Base-by-base conservation (phyloP, 2,329 filamentous ascomycete genomes). In the Pyrenophora seminiperda region DNA sequence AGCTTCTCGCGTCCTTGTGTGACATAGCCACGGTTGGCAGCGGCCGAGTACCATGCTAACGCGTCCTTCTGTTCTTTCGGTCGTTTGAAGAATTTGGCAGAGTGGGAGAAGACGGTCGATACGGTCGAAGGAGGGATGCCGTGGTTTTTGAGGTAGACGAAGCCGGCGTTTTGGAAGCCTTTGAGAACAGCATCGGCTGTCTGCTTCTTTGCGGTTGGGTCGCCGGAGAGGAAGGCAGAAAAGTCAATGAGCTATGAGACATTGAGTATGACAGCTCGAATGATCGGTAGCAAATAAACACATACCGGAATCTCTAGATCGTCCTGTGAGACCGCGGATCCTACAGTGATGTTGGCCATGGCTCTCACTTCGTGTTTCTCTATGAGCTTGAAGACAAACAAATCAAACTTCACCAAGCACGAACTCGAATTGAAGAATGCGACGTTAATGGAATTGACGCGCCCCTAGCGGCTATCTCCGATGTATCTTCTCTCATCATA, bases 141-240 rank as follows among this genome's bases (percentile, higher is more conserved):
- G 59, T 93, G 86, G 72, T 93, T 89, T 62, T 86, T 86, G 31
- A 96, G 83, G 74, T 96, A 96, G 57, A 97, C 83, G 78, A 97
- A 96, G 49, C 92, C 92, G 2, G 91, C 89, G 1, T 83, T 87
- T 64, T 91, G 88, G 77, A 97, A 96, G 33, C 90, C 91, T 44
- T 84, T 69, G 10, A 93, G 84, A 60, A 96, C 86, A 32, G 87
- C 83, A 44, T 84, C 74, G 17, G 91, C 91, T 1, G 89, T 85
- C 34, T 81, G 75, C 41, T 80, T 76, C 61, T 87, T 88, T 59
- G 88, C 77, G 7, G 78, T 64, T 0, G 82, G 76, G 15, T 81
- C 79, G 27, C 88, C 88, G 49, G 80, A 73, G 41, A 90, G 82
- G 73, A 92, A 94, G 34, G 79, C 79, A 10, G 83, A 84, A 70